Percentiles rank a stretch among this genome's conserved stretches.
These are phyloP conservation scores for Pyrrhoderma noxium DNA, from an alignment of 1,284 basidiomycete genomes.

Conservation along the genomic window DNA sequence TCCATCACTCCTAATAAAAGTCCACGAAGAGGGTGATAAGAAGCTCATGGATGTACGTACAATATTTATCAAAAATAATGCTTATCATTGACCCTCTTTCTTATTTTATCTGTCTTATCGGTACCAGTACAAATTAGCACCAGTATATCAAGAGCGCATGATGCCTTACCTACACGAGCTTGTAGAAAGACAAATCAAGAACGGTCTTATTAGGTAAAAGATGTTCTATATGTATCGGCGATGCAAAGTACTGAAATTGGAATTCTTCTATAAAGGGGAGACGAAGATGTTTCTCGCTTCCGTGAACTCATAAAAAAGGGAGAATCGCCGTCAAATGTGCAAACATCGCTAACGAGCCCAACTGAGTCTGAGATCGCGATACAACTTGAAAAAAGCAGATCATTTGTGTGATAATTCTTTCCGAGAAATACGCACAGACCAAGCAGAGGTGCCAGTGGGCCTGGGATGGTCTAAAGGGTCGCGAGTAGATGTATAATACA, in stretches of 20 bases:
- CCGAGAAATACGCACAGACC: too few relatives aligned
- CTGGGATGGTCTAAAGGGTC: too few relatives aligned
- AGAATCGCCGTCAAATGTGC: constrained; percentile 20
- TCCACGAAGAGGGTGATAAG: constrained; percentile 29
- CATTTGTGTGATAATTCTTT: too few relatives aligned
- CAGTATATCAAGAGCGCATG: constrained; percentile 28
- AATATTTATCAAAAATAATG: background rate
- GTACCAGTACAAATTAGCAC: constrained; percentile 30
- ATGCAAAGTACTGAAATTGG: background rate
- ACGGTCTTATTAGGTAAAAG: constrained; percentile 30
- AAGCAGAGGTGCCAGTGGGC: too few relatives aligned
- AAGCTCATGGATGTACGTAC: constrained; percentile 29
- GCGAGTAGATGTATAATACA: too few relatives aligned
- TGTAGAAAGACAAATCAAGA: constrained; percentile 29
- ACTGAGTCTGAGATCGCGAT: constrained; percentile 23
- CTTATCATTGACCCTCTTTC: background rate
- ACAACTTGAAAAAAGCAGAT: background rate
- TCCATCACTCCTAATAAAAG: constrained; percentile 31
- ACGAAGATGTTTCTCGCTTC: constrained; percentile 25
- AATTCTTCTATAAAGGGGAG: constrained; percentile 18
- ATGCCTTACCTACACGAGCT: constrained; percentile 33
- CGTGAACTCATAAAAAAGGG: constrained; percentile 23
- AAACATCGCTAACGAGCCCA: constrained; percentile 20
- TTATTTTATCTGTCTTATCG: background rate
- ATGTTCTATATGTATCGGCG: background rate